Evolutionary conservation across 139 green algal genomes (phyloP).

Genomic region (Auxenochlorella pyrenoidosa): DNA sequence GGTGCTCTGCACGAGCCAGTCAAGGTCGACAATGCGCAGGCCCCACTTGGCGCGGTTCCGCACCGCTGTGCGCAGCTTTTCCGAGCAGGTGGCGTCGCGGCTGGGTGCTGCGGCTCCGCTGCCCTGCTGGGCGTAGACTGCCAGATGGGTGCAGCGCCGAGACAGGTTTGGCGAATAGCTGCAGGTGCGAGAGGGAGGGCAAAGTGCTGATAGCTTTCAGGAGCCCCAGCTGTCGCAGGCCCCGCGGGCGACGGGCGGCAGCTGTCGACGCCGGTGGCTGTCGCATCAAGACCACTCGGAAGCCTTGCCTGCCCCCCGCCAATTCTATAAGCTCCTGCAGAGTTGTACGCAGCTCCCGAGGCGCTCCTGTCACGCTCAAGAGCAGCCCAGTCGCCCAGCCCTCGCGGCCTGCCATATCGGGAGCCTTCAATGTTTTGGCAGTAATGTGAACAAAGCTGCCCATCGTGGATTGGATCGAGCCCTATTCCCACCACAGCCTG

Average conservation of each 20-base stretch:
- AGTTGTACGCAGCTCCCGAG: neutral
- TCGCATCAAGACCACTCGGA: neutral
- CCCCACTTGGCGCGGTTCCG: constrained; percentile 16
- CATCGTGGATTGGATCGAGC: too few species aligned
- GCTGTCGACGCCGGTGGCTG: neutral
- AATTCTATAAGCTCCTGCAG: constrained; percentile 5
- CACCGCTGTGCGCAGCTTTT: constrained; percentile 25
- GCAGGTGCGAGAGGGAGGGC: neutral
- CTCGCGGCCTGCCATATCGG: too few species aligned
- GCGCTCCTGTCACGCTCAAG: constrained; percentile 2
- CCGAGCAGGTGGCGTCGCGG: neutral
- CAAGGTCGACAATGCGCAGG: constrained; percentile 18
- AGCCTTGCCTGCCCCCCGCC: constrained; percentile 1
- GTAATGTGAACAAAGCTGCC: too few species aligned
- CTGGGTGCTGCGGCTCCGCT: neutral
- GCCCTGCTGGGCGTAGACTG: neutral
- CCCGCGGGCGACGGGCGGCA: neutral
- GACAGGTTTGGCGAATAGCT: constrained; percentile 38
- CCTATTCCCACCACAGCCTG: too few species aligned
- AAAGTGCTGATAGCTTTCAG: neutral
- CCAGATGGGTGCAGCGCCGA: constrained; percentile 33
- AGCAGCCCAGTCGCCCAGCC: constrained; percentile 6
- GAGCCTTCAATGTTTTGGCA: too few species aligned
- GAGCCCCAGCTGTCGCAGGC: neutral
- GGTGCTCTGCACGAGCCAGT: constrained; percentile 1